phyloP scores from a whole-genome alignment of 2,329 filamentous ascomycete species.

The Fusarium gaditjirri region DNA sequence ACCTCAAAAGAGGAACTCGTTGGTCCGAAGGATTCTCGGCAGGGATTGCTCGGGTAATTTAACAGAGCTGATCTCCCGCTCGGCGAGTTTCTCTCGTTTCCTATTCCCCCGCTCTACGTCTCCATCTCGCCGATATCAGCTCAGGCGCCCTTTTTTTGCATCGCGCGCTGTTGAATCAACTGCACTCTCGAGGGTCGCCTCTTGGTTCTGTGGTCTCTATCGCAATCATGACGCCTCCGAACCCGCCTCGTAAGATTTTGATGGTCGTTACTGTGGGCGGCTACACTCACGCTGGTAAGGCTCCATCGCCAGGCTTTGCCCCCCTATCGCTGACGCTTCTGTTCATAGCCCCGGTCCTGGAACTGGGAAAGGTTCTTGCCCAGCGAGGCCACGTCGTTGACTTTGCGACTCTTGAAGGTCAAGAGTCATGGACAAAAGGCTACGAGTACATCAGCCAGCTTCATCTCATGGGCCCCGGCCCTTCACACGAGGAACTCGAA shows the following conservation, averaged over 20 bases:
- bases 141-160: too few species aligned
- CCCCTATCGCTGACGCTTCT: not conserved
- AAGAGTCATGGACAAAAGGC: constrained; percentile 48
- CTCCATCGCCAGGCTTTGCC: not conserved
- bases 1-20: not conserved
- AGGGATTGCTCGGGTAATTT: not conserved
- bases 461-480: constrained; percentile 45
- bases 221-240: not conserved
- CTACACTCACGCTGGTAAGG: constrained; percentile 47
- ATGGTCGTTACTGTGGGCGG: constrained; percentile 48
- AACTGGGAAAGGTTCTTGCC: not conserved
- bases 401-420: constrained; percentile 50
- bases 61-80: not conserved
- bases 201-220: not conserved
- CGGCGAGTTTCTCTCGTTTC: not conserved
- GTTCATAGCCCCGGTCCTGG: not conserved
- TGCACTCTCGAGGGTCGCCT: too few species aligned
- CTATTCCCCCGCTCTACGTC: not conserved
- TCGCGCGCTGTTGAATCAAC: too few species aligned
- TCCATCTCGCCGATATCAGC: not conserved
- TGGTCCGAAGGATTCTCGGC: not conserved
- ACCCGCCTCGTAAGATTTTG: constrained; percentile 42
- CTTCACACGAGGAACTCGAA: constrained; percentile 39
- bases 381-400: constrained; percentile 47
- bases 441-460: constrained; percentile 45